phyloP scores from a whole-genome alignment of 169 alveolate species.

The Plasmodium billcollinsi region DNA sequence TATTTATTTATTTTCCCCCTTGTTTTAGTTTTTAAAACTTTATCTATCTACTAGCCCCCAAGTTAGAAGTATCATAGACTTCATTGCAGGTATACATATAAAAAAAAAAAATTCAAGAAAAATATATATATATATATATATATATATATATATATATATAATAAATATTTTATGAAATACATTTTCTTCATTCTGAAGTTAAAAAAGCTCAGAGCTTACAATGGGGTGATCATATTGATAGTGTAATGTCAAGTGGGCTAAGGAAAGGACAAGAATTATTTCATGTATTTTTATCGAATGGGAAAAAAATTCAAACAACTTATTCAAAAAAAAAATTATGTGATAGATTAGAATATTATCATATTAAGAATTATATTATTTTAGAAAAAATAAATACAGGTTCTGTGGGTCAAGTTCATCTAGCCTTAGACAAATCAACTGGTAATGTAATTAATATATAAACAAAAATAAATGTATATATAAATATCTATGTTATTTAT shows the following conservation, averaged over 20 bases:
- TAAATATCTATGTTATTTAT: background rate
- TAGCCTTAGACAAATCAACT: conserved; percentile 79
- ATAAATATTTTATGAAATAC: too few species aligned
- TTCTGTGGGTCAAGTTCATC: conserved; percentile 85
- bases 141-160: too few species aligned
- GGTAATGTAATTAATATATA: conserved; percentile 18
- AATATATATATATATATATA: background rate
- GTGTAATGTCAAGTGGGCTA: conserved; percentile 52
- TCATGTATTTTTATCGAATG: conserved; percentile 45
- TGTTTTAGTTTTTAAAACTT: conserved; percentile 68
- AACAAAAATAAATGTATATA: background rate
- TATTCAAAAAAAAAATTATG: conserved; percentile 74
- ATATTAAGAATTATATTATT: conserved; percentile 80
- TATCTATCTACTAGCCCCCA: conserved; percentile 72
- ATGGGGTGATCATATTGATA: conserved; percentile 77
- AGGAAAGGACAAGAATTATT: conserved; percentile 52
- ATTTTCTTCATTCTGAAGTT: conserved; percentile 12
- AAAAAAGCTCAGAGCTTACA: conserved; percentile 50
- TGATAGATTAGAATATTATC: conserved; percentile 78
- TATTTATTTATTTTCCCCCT: background rate
- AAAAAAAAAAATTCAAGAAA: conserved; percentile 17
- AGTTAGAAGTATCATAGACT: conserved; percentile 57
- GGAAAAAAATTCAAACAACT: conserved; percentile 64
- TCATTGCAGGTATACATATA: conserved; percentile 38
- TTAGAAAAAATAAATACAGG: conserved; percentile 85